Conservation (phyloP, 371 early-diverging fungal species). For the Syncephalastrum racemosum region DNA sequence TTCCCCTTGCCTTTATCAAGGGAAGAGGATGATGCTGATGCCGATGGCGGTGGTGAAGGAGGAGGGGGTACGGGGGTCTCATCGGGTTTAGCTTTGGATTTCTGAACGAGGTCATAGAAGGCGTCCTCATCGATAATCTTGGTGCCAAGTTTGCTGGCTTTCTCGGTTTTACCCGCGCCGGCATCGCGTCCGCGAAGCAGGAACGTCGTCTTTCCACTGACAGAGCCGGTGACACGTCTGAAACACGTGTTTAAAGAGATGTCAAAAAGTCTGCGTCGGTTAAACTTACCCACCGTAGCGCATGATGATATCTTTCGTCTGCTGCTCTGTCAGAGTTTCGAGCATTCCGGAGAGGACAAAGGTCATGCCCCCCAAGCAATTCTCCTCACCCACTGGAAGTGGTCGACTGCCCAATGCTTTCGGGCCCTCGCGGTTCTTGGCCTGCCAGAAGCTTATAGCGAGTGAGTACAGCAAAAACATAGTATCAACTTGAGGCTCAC, state of each 20-base stretch:
- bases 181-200: constrained; percentile 92
- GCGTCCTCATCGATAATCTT: constrained; percentile 87
- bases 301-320: constrained; percentile 82
- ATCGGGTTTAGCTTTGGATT: constrained; percentile 38
- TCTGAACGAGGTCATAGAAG: constrained; percentile 80
- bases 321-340: constrained; percentile 71
- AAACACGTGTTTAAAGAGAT: neutral
- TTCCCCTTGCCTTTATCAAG: constrained; percentile 13
- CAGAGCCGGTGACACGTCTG: constrained; percentile 81
- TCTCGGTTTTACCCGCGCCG: constrained; percentile 89
- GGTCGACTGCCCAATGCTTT: constrained; percentile 73
- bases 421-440: constrained; percentile 58
- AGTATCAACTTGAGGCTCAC: neutral
- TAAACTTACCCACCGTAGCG: constrained; percentile 80
- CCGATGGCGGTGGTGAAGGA: neutral
- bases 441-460: constrained; percentile 11
- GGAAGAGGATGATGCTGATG: constrained; percentile 1
- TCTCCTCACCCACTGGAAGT: constrained; percentile 74
- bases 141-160: constrained; percentile 76
- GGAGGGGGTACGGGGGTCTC: constrained; percentile 5
- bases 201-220: constrained; percentile 91
- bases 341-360: constrained; percentile 97
- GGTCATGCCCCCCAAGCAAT: constrained; percentile 77
- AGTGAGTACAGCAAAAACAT: neutral
- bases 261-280: constrained; percentile 4